Base-by-base conservation (phyloP, 495 filamentous ascomycete species). In the Clavariopsis aquatica region DNA sequence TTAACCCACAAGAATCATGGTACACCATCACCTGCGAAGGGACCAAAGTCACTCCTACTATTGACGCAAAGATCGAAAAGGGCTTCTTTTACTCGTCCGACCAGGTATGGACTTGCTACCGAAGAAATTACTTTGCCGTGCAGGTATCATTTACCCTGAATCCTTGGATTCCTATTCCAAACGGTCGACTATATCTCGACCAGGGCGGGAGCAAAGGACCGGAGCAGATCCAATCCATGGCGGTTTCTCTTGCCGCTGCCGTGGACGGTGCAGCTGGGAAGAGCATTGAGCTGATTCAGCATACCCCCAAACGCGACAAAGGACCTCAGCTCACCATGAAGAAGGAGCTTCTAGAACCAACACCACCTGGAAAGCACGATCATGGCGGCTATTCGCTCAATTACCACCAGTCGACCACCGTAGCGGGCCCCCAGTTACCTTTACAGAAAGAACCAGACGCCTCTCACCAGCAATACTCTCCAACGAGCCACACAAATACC, bases 281-380 rank as follows among this genome's bases (percentile, higher is more conserved):
- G 76, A 78, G 81, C 20, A 90, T 95, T 52, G 92, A 95, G 49
- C 81, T 98, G 29, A 89, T 98, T 10, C 92, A 96, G 73, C 93
- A 97, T 73, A 98, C 93, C 3, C 92, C 93, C 5, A 96, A 96
- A 75, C 84, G 93, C 64, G 93, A 98, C 78, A 95, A 96, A 76
- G 91, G 92, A 2, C 92, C 92, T 1, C 89, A 93, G 56, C 81
- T 83, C 41, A 87, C 85, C 57, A 91, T 93, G n/a, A 82, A 84
- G 13, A 87, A 86, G 63, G 81, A 91, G 46, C 79, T 85, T 38
- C 77, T 97, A 24, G 78, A 84, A 1, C 89, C 93, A 0, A 85
- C 84, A 12, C 83, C 85, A 5, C 82, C 84, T 0, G 80, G 64
- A 38, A 70, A 71, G 36, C 68, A 71, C n/a, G 54, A 61, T 7